Evolutionary conservation across 2,329 filamentous ascomycete genomes (phyloP).

Genomic region (Cladosporium sp.): DNA sequence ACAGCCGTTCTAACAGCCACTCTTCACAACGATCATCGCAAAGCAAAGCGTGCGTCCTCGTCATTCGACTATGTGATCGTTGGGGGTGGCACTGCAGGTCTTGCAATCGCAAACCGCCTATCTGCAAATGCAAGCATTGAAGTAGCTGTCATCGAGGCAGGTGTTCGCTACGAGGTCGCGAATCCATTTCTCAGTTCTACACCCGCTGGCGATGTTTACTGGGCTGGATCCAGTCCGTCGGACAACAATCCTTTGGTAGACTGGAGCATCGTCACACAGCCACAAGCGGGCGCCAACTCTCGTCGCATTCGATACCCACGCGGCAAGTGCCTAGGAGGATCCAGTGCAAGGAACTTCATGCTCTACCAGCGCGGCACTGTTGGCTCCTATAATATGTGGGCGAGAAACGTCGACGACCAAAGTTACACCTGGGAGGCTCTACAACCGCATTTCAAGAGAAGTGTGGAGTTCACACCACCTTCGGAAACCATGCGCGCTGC

Average conservation of each 20-base stretch:
- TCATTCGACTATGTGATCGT: neutral
- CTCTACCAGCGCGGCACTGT: constrained; percentile 33
- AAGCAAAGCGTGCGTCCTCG: neutral
- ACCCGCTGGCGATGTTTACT: constrained; percentile 28
- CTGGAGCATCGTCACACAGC: constrained; percentile 32
- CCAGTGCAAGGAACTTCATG: constrained; percentile 31
- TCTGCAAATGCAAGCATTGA: neutral
- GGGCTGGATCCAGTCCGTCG: constrained; percentile 19
- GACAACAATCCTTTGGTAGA: constrained; percentile 26
- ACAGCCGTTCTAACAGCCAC: neutral
- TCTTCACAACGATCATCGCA: neutral
- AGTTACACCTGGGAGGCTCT: constrained; percentile 33
- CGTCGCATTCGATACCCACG: constrained; percentile 29
- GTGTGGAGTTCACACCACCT: constrained; percentile 24
- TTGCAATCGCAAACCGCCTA: neutral
- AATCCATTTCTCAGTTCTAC: constrained; percentile 8
- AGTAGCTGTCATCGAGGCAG: constrained; percentile 36
- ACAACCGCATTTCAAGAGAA: constrained; percentile 28
- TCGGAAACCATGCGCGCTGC: constrained; percentile 25
- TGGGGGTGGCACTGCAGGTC: neutral
- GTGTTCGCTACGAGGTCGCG: constrained; percentile 32
- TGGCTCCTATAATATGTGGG: constrained; percentile 38
- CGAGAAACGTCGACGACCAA: constrained; percentile 38
- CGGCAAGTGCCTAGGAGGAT: constrained; percentile 34
- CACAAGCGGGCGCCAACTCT: constrained; percentile 23